Percentiles rank a stretch among this genome's conserved stretches.
Evolutionary conservation across 257 asterid genomes (phyloP).

Genomic region (Penstemon eatonii): DNA sequence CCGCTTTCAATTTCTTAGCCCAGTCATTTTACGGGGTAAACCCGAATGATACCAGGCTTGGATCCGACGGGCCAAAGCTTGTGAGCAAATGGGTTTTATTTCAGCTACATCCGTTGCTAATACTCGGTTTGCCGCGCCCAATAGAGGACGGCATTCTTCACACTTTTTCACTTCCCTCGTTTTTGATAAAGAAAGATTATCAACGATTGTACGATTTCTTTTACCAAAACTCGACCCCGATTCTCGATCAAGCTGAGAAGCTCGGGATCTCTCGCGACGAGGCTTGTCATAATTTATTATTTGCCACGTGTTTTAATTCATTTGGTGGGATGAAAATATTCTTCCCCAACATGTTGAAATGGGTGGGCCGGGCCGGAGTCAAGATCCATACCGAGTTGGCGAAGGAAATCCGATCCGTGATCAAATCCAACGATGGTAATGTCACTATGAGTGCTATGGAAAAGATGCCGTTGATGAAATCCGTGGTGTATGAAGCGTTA

Average conservation of each 20-base stretch:
- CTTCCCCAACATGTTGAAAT: slow-evolving; percentile 75
- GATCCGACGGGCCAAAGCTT: slow-evolving; percentile 65
- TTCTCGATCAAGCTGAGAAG: slow-evolving; percentile 68
- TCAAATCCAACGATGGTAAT: slow-evolving; percentile 45
- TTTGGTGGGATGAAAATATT: slow-evolving; percentile 78
- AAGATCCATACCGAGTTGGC: slow-evolving; percentile 61
- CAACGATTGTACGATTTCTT: slow-evolving; percentile 63
- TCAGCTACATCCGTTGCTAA: slow-evolving; percentile 64
- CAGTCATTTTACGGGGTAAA: slow-evolving; percentile 54
- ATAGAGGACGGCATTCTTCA: slow-evolving; percentile 69
- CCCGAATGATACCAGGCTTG: slow-evolving; percentile 57
- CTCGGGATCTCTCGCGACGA: slow-evolving; percentile 63
- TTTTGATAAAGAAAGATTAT: slow-evolving; percentile 57
- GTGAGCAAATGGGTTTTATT: slow-evolving; percentile 69
- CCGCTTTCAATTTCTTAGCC: slow-evolving; percentile 72
- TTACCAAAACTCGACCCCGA: slow-evolving; percentile 40
- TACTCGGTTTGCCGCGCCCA: slow-evolving; percentile 50
- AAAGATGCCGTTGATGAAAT: slow-evolving; percentile 69
- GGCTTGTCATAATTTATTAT: slow-evolving; percentile 73
- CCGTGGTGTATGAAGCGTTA: slow-evolving; percentile 72
- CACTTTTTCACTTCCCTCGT: slow-evolving; percentile 60
- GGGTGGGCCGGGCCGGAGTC: slow-evolving; percentile 72
- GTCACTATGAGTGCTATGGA: slow-evolving; percentile 67
- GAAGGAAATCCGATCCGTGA: slow-evolving; percentile 58
- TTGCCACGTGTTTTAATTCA: slow-evolving; percentile 81